phyloP scores from a whole-genome alignment of 83 land plant genomes.

The Picea abies region DNA sequence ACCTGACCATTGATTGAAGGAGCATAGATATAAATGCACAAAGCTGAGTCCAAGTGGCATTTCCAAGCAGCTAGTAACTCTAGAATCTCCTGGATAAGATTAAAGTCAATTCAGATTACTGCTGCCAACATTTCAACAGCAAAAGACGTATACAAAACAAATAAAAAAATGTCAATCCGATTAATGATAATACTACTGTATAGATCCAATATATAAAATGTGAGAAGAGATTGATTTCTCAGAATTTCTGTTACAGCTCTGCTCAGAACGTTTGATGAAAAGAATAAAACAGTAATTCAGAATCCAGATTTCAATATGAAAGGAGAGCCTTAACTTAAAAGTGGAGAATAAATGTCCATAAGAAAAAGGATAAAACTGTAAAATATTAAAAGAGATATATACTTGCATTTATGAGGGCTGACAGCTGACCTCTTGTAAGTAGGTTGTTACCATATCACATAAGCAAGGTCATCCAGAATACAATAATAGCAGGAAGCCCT shows the following conservation, averaged over 20 bases:
- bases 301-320: too few relatives aligned
- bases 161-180: background rate
- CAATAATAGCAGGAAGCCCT: too few relatives aligned
- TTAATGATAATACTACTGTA: background rate
- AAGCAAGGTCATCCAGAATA: too few relatives aligned
- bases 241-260: background rate
- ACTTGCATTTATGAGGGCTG: too few relatives aligned
- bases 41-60: constrained; percentile 64
- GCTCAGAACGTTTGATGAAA: too few relatives aligned
- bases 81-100: constrained; percentile 71
- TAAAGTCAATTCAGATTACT: background rate
- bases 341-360: too few relatives aligned
- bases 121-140: background rate
- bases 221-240: background rate
- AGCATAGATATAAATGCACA: constrained; percentile 66
- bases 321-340: too few relatives aligned
- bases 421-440: too few relatives aligned
- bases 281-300: too few relatives aligned
- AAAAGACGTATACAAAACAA: background rate
- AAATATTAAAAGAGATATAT: too few relatives aligned
- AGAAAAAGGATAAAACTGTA: too few relatives aligned
- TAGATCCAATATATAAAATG: background rate
- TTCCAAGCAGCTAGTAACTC: constrained; percentile 80
- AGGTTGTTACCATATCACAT: too few relatives aligned
- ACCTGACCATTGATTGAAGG: constrained; percentile 83